Percentiles rank a stretch among this genome's conserved stretches.
phyloP scores from a whole-genome alignment of 306 rosid genomes.

The Malus sylvestris region DNA sequence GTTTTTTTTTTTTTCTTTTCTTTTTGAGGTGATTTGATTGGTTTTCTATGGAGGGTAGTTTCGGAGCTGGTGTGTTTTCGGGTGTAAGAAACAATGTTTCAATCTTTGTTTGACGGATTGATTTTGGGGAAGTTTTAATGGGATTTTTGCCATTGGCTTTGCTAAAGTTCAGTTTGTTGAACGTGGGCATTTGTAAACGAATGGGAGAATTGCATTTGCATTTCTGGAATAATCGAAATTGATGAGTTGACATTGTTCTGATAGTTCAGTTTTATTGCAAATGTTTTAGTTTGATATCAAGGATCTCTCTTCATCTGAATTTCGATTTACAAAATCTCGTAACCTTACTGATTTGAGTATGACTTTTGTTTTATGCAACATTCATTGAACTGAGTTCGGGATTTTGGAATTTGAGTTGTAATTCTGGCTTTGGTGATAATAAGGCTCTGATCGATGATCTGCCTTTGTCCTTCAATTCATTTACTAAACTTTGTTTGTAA shows the following conservation, averaged over 20 bases:
- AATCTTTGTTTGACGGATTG: constrained; percentile 4
- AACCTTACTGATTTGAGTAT: not conserved
- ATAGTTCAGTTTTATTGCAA: not conserved
- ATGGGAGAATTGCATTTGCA: not conserved
- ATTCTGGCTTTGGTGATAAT: not conserved
- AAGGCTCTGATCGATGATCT: constrained; percentile 3
- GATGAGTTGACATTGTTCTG: not conserved
- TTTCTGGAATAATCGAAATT: not conserved
- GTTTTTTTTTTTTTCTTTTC: not conserved
- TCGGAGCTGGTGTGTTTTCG: not conserved
- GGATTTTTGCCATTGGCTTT: not conserved
- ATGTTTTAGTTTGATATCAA: not conserved
- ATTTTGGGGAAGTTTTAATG: not conserved
- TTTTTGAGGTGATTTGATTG: not conserved
- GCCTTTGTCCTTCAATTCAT: constrained; percentile 8
- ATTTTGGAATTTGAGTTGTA: constrained; percentile 2
- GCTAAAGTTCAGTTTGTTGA: constrained; percentile 6
- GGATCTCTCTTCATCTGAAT: not conserved
- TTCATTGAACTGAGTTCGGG: not conserved
- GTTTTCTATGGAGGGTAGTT: not conserved
- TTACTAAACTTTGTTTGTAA: constrained; percentile 17
- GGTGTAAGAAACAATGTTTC: constrained; percentile 10
- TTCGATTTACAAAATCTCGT: not conserved
- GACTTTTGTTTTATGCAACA: not conserved
- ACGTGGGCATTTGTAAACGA: not conserved